These are phyloP conservation scores for Sclerotinia spermophila DNA, from an alignment of 2,329 filamentous ascomycete species.

Conservation along the genomic window DNA sequence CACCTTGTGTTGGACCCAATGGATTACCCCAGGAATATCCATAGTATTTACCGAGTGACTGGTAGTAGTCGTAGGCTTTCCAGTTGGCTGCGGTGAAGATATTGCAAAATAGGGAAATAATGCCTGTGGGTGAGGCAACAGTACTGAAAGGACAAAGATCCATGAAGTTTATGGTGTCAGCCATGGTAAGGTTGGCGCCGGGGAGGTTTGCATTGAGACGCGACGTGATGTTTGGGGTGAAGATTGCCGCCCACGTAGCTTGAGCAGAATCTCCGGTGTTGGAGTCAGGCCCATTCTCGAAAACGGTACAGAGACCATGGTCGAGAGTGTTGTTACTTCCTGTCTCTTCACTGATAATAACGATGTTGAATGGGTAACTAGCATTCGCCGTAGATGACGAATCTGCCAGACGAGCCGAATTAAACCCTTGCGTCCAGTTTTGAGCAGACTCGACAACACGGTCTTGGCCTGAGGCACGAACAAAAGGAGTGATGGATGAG, in stretches of 20 bases:
- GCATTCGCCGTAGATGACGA: conserved; percentile 38
- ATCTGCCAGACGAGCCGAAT: conserved; percentile 45
- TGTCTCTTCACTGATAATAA: conserved; percentile 65
- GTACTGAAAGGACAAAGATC: conserved; percentile 85
- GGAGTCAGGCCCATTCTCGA: conserved; percentile 57
- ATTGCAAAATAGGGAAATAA: conserved; percentile 67
- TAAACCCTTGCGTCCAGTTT: conserved; percentile 74
- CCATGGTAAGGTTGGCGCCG: conserved; percentile 59
- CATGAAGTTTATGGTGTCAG: conserved; percentile 72
- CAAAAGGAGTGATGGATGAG: conserved; percentile 57
- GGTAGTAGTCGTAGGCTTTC: conserved; percentile 75
- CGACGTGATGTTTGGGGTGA: conserved; percentile 62
- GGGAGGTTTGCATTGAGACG: conserved; percentile 67
- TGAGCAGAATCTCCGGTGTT: conserved; percentile 50
- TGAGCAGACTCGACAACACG: conserved; percentile 72
- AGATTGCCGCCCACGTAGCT: conserved; percentile 56
- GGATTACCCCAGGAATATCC: conserved; percentile 72
- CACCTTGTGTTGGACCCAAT: conserved; percentile 78
- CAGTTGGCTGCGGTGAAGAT: conserved; percentile 74
- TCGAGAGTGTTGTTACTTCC: conserved; percentile 78
- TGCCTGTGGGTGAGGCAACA: conserved; percentile 56
- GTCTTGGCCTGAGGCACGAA: conserved; percentile 65
- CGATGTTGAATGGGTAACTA: conserved; percentile 51
- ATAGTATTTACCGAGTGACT: conserved; percentile 81
- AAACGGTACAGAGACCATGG: conserved; percentile 66